These are phyloP conservation scores for Xanthoceras sorbifolium DNA, from an alignment of 345 rosid species.

Conservation along the genomic window DNA sequence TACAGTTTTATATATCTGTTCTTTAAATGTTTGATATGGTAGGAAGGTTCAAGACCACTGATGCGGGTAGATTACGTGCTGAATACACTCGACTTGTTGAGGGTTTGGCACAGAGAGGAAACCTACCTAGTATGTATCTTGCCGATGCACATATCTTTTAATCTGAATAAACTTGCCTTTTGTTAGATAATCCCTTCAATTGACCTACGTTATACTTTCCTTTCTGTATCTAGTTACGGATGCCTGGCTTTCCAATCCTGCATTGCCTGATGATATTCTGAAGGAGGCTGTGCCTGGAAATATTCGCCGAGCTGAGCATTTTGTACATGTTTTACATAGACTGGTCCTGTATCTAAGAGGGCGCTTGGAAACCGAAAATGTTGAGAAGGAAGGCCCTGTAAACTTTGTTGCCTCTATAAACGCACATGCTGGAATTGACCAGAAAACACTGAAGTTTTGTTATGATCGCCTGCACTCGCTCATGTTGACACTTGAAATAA, in stretches of 20 bases:
- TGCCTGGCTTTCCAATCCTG: slow-evolving; percentile 98
- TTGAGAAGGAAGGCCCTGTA: slow-evolving; percentile 94
- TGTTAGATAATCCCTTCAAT: neutral
- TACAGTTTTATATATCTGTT: slow-evolving; percentile 36
- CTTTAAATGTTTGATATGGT: slow-evolving; percentile 59
- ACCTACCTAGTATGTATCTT: slow-evolving; percentile 64
- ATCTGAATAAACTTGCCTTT: neutral
- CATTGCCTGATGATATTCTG: slow-evolving; percentile 93
- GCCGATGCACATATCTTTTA: neutral
- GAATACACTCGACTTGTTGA: slow-evolving; percentile 93
- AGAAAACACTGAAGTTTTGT: slow-evolving; percentile 90
- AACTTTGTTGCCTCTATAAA: slow-evolving; percentile 69
- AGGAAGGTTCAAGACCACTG: slow-evolving; percentile 99
- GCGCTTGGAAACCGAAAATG: slow-evolving; percentile 79
- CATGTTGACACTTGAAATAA: slow-evolving; percentile 89
- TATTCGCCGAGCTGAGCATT: slow-evolving; percentile 94
- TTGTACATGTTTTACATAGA: slow-evolving; percentile 84
- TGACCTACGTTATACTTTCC: slow-evolving; percentile 1
- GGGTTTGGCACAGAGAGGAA: slow-evolving; percentile 92
- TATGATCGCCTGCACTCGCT: slow-evolving; percentile 96
- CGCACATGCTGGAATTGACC: slow-evolving; percentile 91
- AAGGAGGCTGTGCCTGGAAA: slow-evolving; percentile 98
- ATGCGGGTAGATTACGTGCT: slow-evolving; percentile 88
- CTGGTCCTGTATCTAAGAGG: slow-evolving; percentile 80
- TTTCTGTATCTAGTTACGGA: slow-evolving; percentile 53